Conservation (phyloP, 1,139 yeast species). For the Pneumocystis murina region DNA sequence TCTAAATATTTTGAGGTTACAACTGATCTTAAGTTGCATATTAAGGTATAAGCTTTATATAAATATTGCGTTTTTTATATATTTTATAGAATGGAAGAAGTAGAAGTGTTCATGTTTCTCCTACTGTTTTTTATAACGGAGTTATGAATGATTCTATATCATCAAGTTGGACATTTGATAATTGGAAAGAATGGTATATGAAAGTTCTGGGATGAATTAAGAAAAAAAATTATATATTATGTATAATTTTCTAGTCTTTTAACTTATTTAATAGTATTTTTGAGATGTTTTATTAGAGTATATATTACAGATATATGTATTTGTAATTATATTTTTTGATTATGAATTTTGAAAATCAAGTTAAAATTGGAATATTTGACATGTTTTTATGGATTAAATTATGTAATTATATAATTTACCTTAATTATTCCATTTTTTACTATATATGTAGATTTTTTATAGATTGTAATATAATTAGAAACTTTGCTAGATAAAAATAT, state of each 20-base stretch:
- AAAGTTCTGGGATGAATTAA: not conserved
- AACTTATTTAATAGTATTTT: not conserved
- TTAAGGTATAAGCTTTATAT: not conserved
- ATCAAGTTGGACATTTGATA: slow-evolving; percentile 16
- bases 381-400: no score
- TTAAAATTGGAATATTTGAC: no score
- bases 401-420: no score
- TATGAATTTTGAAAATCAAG: no score
- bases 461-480: no score
- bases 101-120: slow-evolving; percentile 69
- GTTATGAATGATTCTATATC: slow-evolving; percentile 26
- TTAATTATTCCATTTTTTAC: no score
- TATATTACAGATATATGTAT: no score
- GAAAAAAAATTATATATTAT: not conserved
- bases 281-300: not conserved
- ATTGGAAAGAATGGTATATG: slow-evolving; percentile 14
- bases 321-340: no score
- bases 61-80: not conserved
- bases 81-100: slow-evolving; percentile 34
- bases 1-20: not conserved
- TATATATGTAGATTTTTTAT: no score
- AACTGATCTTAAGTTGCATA: not conserved
- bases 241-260: not conserved
- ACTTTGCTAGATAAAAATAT: no score
- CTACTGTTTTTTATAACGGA: slow-evolving; percentile 66